These are phyloP conservation scores for Apiotrichum mycotoxinovorans DNA, from an alignment of 1,284 basidiomycete genomes.

Conservation along the genomic window DNA sequence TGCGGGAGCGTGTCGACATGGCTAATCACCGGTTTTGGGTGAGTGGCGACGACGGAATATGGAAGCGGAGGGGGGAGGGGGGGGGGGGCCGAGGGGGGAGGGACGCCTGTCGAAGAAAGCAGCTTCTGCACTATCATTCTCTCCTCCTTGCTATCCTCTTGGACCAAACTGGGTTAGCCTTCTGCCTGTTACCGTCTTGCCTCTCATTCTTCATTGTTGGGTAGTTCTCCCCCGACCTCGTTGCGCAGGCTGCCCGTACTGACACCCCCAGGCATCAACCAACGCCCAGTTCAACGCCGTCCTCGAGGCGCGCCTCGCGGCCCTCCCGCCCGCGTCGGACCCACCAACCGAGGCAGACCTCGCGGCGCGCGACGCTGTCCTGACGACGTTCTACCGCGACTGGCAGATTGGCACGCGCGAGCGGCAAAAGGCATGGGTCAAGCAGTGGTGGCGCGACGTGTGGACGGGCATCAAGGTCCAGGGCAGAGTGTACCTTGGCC, in stretches of 20 bases:
- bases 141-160: too few relatives aligned
- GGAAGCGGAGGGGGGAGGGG: background rate
- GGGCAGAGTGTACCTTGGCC: constrained; percentile 27
- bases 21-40: constrained; percentile 49
- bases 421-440: constrained; percentile 37
- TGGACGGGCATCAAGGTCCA: constrained; percentile 43
- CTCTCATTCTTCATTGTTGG: too few relatives aligned
- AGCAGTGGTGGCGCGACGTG: constrained; percentile 45
- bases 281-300: constrained; percentile 41
- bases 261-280: constrained; percentile 30
- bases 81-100: background rate
- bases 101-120: too few relatives aligned
- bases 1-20: constrained; percentile 42
- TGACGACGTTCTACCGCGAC: constrained; percentile 45
- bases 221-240: too few relatives aligned
- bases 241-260: too few relatives aligned
- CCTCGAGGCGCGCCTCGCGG: constrained; percentile 30
- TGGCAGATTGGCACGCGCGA: constrained; percentile 43
- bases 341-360: constrained; percentile 36
- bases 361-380: constrained; percentile 32
- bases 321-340: constrained; percentile 29
- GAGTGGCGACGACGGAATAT: too few relatives aligned
- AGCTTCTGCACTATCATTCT: too few relatives aligned
- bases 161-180: too few relatives aligned
- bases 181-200: too few relatives aligned